Percentiles rank a stretch among this genome's conserved stretches.
These are phyloP conservation scores for Raphanus hybrid DNA, from an alignment of 441 rosid species.

Conservation along the genomic window DNA sequence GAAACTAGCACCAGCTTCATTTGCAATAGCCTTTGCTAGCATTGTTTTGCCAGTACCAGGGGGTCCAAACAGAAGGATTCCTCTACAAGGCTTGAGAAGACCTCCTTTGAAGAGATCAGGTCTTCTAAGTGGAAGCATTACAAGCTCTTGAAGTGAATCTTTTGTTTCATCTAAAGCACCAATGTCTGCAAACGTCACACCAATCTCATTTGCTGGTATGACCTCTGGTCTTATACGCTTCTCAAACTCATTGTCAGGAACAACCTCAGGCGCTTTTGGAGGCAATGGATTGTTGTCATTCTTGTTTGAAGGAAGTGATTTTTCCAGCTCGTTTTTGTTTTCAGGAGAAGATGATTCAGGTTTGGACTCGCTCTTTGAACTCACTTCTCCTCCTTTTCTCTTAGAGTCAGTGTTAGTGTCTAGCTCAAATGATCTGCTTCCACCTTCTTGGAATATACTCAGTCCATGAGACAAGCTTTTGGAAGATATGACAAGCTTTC, in stretches of 20 bases:
- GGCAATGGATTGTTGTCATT: constrained; percentile 63
- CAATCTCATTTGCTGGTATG: constrained; percentile 85
- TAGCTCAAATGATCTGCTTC: constrained; percentile 53
- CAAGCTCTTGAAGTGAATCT: constrained; percentile 92
- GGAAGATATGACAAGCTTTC: constrained; percentile 87
- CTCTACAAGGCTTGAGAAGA: constrained; percentile 93
- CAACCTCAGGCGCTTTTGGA: constrained; percentile 61
- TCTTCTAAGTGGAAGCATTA: constrained; percentile 92
- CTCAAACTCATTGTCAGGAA: constrained; percentile 90
- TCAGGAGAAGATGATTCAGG: constrained; percentile 53
- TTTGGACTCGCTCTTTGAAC: constrained; percentile 64
- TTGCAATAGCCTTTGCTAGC: constrained; percentile 96
- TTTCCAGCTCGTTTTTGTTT: constrained; percentile 57
- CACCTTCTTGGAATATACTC: constrained; percentile 79
- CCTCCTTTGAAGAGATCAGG: constrained; percentile 96
- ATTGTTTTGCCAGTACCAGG: constrained; percentile 98
- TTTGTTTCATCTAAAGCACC: constrained; percentile 85
- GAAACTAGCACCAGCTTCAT: constrained; percentile 97
- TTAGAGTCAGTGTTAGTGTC: constrained; percentile 73
- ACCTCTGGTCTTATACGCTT: constrained; percentile 94
- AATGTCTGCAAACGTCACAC: constrained; percentile 87
- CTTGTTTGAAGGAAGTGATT: constrained; percentile 56
- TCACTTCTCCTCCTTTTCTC: constrained; percentile 50
- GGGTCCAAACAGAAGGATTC: constrained; percentile 88
- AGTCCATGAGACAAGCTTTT: constrained; percentile 87